These are phyloP conservation scores for Globisporangium nunn DNA, from an alignment of 352 stramenopile genomes.

Conservation along the genomic window DNA sequence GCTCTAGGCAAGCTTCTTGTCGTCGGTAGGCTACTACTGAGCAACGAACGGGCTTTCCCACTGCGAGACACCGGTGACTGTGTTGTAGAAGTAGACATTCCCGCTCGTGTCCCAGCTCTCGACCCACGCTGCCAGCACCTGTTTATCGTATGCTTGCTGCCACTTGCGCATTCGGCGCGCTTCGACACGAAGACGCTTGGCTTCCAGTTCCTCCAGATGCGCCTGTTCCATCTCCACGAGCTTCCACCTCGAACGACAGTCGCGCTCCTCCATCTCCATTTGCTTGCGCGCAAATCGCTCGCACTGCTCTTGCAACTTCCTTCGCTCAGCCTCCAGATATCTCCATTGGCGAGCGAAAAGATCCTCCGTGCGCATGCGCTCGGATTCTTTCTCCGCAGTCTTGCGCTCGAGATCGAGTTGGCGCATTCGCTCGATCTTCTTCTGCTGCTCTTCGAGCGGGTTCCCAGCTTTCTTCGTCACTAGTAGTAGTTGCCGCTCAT, in stretches of 20 bases:
- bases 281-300: constrained; percentile 33
- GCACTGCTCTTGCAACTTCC: constrained; percentile 21
- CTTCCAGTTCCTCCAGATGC: constrained; percentile 20
- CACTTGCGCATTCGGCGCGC: constrained; percentile 21
- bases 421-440: constrained; percentile 40
- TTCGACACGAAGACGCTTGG: constrained; percentile 28
- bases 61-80: constrained; percentile 36
- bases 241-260: constrained; percentile 25
- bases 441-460: constrained; percentile 35
- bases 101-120: constrained; percentile 36
- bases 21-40: background rate
- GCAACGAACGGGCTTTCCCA: constrained; percentile 32
- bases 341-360: constrained; percentile 34
- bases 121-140: constrained; percentile 32
- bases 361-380: constrained; percentile 41
- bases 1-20: constrained; percentile 1
- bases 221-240: constrained; percentile 16
- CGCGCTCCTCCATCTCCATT: constrained; percentile 43
- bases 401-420: constrained; percentile 31
- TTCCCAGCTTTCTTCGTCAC: constrained; percentile 14
- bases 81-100: constrained; percentile 66
- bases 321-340: constrained; percentile 25
- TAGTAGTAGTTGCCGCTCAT: constrained; percentile 12
- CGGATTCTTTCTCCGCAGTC: constrained; percentile 19
- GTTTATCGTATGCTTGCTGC: constrained; percentile 26